phyloP scores from a whole-genome alignment of 1,284 basidiomycete genomes.

The Veloboletus limbatus region DNA sequence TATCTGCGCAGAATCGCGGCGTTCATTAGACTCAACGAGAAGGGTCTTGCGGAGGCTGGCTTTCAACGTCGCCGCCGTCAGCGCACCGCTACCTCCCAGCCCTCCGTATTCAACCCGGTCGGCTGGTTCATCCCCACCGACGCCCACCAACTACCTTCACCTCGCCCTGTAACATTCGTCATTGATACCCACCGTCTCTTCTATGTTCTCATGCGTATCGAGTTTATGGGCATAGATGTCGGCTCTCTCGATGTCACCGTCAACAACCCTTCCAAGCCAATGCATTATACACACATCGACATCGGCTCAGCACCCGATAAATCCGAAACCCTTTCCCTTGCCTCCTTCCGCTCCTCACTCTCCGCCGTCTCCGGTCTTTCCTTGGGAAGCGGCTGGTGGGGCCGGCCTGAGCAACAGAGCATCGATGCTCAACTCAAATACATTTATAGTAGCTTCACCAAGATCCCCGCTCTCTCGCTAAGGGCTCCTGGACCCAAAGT shows the following conservation, averaged over 20 bases:
- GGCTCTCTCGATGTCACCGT: constrained; percentile 81
- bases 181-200: constrained; percentile 83
- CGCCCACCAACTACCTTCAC: constrained; percentile 29
- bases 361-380: constrained; percentile 76
- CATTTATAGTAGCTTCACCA: constrained; percentile 85
- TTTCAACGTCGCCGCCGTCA: constrained; percentile 51
- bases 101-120: constrained; percentile 56
- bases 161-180: constrained; percentile 60
- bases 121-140: constrained; percentile 54
- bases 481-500: constrained; percentile 58
- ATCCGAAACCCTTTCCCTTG: constrained; percentile 73
- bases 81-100: constrained; percentile 33
- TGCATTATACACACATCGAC: constrained; percentile 64
- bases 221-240: constrained; percentile 70
- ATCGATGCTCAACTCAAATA: constrained; percentile 78
- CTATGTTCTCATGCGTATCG: constrained; percentile 85
- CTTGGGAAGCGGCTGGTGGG: constrained; percentile 70
- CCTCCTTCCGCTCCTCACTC: constrained; percentile 77
- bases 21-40: constrained; percentile 70
- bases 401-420: constrained; percentile 50
- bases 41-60: constrained; percentile 62
- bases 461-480: constrained; percentile 75
- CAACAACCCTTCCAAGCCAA: constrained; percentile 67
- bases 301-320: constrained; percentile 50
- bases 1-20: constrained; percentile 66